Evolutionary conservation across 495 filamentous ascomycete genomes (phyloP), one percentile per base, ranked within the genome.

Genomic region (Podospora sp.): DNA sequence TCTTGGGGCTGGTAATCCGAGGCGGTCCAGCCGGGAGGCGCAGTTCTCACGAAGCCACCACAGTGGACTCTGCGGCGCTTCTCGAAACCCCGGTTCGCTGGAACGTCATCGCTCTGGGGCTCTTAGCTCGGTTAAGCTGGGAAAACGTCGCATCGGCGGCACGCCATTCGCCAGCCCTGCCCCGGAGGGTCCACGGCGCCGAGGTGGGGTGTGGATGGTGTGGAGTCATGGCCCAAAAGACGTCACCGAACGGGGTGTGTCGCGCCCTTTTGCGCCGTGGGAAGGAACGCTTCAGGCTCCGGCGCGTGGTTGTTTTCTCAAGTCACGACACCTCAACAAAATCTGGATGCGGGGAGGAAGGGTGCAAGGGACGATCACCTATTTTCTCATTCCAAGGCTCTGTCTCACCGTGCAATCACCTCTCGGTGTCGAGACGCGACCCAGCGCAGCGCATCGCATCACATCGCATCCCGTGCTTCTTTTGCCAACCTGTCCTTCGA

Each of bases 91-190:
- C 52, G 52, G 52, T 55, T 55, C 24, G 52, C 24, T 26, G 56
- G 56, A 27, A 59, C 56, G 56, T 59, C 56, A 59, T 59, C 26
- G 21, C 20, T 55, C 9, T 11, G 56, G 24, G 14, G 7, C 22
- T 26, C 40, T 33, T 46, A 11, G 40, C 40, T 46, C 14, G 25
- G 55, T 29, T n/a, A 27, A n/a, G 55, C 55, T 26, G 5, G 22
- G 20, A 11, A 33, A 11, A 60, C 21, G 25, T 55, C 52, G 52
- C 21, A 12, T n/a, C 18, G 21, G 5, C 5, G 21, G 11, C 7
- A 11, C 40, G 18, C n/a, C 6, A 63, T 63, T 63, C 22, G 61
- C 61, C 61, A 63, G 61, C 61, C 61, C 59, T 62, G 59, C 59
- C 59, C 24, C 36, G 52, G 20, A n/a, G 52, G 20, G 52, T 22